Evolutionary conservation across 2,329 filamentous ascomycete genomes (phyloP).

Genomic region (Stemphylium vesicarium): DNA sequence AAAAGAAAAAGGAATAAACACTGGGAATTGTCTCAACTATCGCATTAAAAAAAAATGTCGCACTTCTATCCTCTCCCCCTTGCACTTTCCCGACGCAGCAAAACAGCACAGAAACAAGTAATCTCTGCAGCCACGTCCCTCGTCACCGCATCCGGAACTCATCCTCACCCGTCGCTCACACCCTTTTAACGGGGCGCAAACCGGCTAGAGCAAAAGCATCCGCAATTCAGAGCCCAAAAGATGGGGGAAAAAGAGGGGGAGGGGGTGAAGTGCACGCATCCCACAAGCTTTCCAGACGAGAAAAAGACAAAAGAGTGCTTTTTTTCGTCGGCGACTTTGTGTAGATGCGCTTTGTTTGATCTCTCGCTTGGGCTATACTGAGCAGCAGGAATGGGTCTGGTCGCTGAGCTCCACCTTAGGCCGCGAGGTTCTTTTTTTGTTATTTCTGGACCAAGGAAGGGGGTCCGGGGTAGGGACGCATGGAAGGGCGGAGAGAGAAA

Average conservation of each 20-base stretch:
- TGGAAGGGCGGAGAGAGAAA: too few relatives aligned
- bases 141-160: conserved; percentile 1
- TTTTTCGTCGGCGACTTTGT: conserved; percentile 33
- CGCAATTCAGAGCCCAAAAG: too few relatives aligned
- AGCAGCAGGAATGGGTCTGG: conserved; percentile 60
- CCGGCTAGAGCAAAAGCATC: conserved; percentile 12
- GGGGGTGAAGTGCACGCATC: not conserved
- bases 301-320: not conserved
- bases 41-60: conserved; percentile 10
- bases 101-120: not conserved
- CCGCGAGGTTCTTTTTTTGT: conserved; percentile 45
- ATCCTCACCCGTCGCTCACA: conserved; percentile 16
- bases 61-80: not conserved
- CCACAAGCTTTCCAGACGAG: conserved; percentile 6
- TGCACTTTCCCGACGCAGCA: not conserved
- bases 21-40: too few relatives aligned
- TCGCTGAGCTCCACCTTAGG: conserved; percentile 60
- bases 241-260: not conserved
- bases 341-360: conserved; percentile 42
- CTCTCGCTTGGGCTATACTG: conserved; percentile 60
- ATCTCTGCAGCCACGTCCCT: not conserved
- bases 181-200: not conserved
- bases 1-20: too few relatives aligned
- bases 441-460: too few relatives aligned
- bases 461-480: not conserved